Evolutionary conservation across 2,329 filamentous ascomycete genomes (phyloP).

Genomic region (Apiospora pterosperma): DNA sequence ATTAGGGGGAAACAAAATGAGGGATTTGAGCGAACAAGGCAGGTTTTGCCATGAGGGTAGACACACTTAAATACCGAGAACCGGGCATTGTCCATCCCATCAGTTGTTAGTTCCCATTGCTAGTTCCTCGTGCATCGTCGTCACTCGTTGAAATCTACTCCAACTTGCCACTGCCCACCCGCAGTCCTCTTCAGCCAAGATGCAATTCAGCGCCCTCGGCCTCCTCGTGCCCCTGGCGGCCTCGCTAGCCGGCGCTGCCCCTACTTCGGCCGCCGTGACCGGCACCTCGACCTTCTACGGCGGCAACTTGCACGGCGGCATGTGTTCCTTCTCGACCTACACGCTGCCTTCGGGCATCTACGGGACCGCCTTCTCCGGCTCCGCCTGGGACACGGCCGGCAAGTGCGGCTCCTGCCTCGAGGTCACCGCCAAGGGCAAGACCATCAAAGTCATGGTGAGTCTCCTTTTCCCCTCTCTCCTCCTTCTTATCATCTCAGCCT

Average conservation of each 20-base stretch:
- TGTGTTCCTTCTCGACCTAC: conserved; percentile 62
- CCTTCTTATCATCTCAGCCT: too few species aligned
- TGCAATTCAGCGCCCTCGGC: not conserved
- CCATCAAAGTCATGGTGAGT: conserved; percentile 61
- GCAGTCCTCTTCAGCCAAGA: not conserved
- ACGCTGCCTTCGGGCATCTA: conserved; percentile 55
- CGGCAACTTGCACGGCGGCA: conserved; percentile 55
- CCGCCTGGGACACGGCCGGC: conserved; percentile 51
- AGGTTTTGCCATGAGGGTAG: not conserved
- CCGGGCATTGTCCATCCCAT: not conserved
- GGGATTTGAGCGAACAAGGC: not conserved
- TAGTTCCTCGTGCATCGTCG: not conserved
- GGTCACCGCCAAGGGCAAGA: conserved; percentile 54
- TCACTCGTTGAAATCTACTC: not conserved
- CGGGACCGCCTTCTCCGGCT: conserved; percentile 59
- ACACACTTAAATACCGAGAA: not conserved
- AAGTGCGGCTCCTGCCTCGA: conserved; percentile 61
- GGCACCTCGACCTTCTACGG: conserved; percentile 51
- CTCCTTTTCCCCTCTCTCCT: not conserved
- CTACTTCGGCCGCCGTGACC: conserved; percentile 9
- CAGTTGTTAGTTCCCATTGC: not conserved
- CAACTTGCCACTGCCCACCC: not conserved
- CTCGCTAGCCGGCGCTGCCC: not conserved
- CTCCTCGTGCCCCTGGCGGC: not conserved
- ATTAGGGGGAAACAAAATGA: not conserved